phyloP scores from a whole-genome alignment of 768 basidiomycete species.

The Lactifluus rugatus region DNA sequence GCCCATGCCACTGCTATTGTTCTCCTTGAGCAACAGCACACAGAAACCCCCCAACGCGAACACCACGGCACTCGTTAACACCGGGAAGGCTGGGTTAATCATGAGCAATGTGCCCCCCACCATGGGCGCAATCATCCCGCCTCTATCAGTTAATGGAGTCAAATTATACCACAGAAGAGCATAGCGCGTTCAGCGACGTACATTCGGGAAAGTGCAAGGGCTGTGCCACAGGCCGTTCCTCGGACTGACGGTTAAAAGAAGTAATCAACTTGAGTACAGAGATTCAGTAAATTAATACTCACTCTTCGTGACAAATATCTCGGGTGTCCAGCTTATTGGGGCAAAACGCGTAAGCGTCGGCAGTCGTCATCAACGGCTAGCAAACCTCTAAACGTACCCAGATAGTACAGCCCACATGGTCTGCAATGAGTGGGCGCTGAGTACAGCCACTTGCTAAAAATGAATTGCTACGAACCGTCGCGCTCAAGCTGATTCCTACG shows the following conservation, averaged over 20 bases:
- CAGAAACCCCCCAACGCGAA: constrained; percentile 56
- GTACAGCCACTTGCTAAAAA: neutral
- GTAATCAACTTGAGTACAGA: neutral
- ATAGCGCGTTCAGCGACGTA: constrained; percentile 29
- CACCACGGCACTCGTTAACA: constrained; percentile 61
- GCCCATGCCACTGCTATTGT: constrained; percentile 31
- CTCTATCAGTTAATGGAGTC: constrained; percentile 34
- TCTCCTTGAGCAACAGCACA: constrained; percentile 50
- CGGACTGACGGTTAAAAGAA: constrained; percentile 40
- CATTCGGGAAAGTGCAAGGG: constrained; percentile 79
- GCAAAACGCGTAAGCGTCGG: neutral
- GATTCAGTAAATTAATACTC: constrained; percentile 5
- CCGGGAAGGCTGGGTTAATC: constrained; percentile 59
- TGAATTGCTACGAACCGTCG: constrained; percentile 41
- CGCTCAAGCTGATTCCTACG: constrained; percentile 67
- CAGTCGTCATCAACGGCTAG: no score
- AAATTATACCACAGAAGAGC: neutral
- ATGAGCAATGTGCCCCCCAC: constrained; percentile 64
- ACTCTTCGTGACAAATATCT: constrained; percentile 77
- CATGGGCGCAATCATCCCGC: constrained; percentile 82
- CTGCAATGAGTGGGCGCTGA: neutral
- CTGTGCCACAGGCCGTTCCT: constrained; percentile 82
- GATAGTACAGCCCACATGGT: constrained; percentile 86
- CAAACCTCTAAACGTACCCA: constrained; percentile 32
- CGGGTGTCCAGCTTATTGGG: constrained; percentile 60